Base-by-base conservation (phyloP, 176 grass and related monocot species). In the Oryza nivara region DNA sequence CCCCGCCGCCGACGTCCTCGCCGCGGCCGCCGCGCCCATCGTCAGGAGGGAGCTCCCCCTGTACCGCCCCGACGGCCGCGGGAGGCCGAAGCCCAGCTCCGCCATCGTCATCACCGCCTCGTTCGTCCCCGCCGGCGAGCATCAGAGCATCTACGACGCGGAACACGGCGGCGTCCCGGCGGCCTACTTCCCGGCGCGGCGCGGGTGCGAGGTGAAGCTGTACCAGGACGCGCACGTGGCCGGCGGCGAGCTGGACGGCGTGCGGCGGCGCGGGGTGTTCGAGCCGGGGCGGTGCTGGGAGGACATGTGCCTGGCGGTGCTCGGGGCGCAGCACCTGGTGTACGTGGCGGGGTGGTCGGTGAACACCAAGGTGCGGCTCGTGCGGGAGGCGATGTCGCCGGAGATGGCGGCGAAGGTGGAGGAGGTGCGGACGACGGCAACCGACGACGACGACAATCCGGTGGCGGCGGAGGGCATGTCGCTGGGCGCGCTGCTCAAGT, bases 291-390 rank as follows among this genome's bases (percentile, higher is more conserved):
- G 84, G 80, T 97, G 95, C 60, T 97, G 95, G 95, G 95, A 97
- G 89, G 95, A 97, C 80, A 74, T 97, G 51, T 97, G 95, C 67
- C 28, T 86, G 38, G 90, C 95, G 15, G 88, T 97, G 20, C 60
- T 95, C 0, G 76, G 88, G 19, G 95, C 92, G 67, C 90, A 91
- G 61, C 83, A 86, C 54, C 85, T 97, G 45, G 92, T 97, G 72
- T 97, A 97, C 82, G 76, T 97, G n/a, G 87, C 65, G 32, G 95
- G 95, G 14, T 97, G 95, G 92, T 92, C 95, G 9, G 81, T 97
- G 54, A 68, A 85, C 76, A 70, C 79, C 1, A 30, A 46, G 75
- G 91, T 97, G 2, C 34, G 46, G 40, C 69, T 97, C 23, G 68
- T 93, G 1, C 86, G 92, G 56, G 87, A 90, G 76, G 65, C 22